Evolutionary conservation across 2,329 filamentous ascomycete species (phyloP).

Genomic region (Trichoderma sp.): DNA sequence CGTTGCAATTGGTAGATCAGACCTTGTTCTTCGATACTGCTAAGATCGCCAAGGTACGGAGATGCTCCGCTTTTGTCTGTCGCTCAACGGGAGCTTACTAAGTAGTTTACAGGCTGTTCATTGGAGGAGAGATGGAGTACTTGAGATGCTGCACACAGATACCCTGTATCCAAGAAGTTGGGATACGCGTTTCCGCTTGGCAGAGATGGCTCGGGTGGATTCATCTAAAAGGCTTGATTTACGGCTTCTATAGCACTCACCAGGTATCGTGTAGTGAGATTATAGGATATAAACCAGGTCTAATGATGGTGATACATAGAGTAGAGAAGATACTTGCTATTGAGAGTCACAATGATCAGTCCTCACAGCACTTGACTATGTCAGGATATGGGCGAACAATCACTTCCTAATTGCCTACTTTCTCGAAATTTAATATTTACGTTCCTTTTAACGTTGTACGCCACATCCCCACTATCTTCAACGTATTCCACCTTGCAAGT

Average conservation of each 20-base stretch:
- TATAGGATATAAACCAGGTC: not conserved
- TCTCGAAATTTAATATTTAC: not conserved
- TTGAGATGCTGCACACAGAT: not conserved
- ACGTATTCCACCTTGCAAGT: not conserved
- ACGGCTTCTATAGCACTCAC: not conserved
- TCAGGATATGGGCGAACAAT: not conserved
- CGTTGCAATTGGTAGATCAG: not conserved
- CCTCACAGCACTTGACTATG: not conserved
- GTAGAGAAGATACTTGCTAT: not conserved
- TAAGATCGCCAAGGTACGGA: not conserved
- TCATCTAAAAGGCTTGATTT: not conserved
- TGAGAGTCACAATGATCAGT: not conserved
- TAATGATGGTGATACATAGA: not conserved
- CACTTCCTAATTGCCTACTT: not conserved
- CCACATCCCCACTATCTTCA: not conserved
- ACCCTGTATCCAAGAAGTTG: not conserved
- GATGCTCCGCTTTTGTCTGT: not conserved
- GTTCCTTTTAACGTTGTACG: too few relatives aligned
- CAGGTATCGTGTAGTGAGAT: not conserved
- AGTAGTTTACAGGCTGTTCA: not conserved
- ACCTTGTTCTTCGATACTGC: not conserved
- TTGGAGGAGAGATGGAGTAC: not conserved
- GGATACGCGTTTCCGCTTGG: not conserved
- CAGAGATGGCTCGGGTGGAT: not conserved
- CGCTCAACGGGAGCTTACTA: not conserved